phyloP scores from a whole-genome alignment of 2,329 filamentous ascomycete species.

The Fusarium subglutinans region DNA sequence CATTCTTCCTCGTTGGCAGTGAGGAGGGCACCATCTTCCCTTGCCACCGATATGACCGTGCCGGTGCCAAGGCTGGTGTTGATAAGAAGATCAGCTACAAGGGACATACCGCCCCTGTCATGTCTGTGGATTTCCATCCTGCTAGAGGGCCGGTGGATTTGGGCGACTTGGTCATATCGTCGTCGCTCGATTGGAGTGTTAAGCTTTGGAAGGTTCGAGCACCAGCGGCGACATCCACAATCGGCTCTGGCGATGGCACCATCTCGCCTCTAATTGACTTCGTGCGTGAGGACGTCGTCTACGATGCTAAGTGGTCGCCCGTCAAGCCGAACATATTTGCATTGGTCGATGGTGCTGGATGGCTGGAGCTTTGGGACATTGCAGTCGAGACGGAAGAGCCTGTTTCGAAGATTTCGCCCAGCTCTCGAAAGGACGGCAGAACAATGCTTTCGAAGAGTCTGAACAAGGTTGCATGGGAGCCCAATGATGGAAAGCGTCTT shows the following conservation, averaged over 20 bases:
- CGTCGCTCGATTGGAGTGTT: conserved; percentile 94
- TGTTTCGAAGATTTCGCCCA: conserved; percentile 80
- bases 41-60: conserved; percentile 96
- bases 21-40: conserved; percentile 97
- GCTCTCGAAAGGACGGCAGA: conserved; percentile 69
- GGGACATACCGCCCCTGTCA: conserved; percentile 92
- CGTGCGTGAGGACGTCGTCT: conserved; percentile 93
- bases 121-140: conserved; percentile 96
- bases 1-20: conserved; percentile 95
- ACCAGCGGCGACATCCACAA: conserved; percentile 75
- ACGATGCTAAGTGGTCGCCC: conserved; percentile 95
- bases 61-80: conserved; percentile 94
- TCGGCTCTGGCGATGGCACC: conserved; percentile 59
- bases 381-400: conserved; percentile 93
- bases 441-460: conserved; percentile 83
- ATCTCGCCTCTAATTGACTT: conserved; percentile 87
- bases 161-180: conserved; percentile 91
- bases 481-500: conserved; percentile 83
- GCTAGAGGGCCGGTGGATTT: conserved; percentile 92
- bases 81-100: conserved; percentile 88
- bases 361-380: conserved; percentile 94
- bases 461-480: conserved; percentile 96
- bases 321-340: conserved; percentile 94
- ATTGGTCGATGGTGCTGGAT: conserved; percentile 91
- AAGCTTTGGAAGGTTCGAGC: conserved; percentile 95